Conservation (phyloP, 352 stramenopile species). For the Pythium aquatile region DNA sequence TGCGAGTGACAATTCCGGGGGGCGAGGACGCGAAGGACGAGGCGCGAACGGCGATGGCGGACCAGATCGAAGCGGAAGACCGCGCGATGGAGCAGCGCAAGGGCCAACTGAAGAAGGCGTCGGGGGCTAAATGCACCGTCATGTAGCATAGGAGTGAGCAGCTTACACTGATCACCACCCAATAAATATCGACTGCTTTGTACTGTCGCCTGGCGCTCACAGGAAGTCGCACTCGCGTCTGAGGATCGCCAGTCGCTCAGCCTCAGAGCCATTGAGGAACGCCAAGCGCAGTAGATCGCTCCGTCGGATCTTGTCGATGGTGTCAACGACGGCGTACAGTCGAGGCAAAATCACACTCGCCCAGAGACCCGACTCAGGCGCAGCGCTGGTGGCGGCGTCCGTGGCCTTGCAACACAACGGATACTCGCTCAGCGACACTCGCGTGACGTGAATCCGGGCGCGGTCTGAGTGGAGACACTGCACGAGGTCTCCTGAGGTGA, state of each 20-base stretch:
- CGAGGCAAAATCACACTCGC: conserved; percentile 58
- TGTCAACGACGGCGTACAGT: conserved; percentile 49
- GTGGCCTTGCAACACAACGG: conserved; percentile 29
- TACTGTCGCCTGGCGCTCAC: conserved; percentile 19
- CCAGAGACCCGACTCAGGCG: conserved; percentile 44
- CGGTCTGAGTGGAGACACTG: conserved; percentile 57
- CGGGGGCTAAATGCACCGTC: conserved; percentile 22
- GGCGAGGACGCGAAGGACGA: conserved; percentile 33
- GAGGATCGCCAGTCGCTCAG: conserved; percentile 47
- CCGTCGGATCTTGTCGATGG: conserved; percentile 44
- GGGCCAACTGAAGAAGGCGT: conserved; percentile 17
- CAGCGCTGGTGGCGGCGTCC: background rate
- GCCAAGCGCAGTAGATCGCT: conserved; percentile 55
- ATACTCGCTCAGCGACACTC: conserved; percentile 42
- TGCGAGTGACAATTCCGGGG: conserved; percentile 49
- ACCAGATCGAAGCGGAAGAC: conserved; percentile 81
- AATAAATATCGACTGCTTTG: background rate
- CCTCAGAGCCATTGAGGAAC: conserved; percentile 56
- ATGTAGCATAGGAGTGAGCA: conserved; percentile 32
- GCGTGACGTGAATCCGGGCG: conserved; percentile 51
- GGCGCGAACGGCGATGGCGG: conserved; percentile 59
- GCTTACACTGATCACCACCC: background rate
- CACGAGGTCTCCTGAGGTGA: conserved; percentile 63
- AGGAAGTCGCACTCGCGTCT: conserved; percentile 56
- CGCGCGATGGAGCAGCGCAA: conserved; percentile 47